Evolutionary conservation across 106 monocot species (phyloP).

Genomic region (Amphibolis antarctica): DNA sequence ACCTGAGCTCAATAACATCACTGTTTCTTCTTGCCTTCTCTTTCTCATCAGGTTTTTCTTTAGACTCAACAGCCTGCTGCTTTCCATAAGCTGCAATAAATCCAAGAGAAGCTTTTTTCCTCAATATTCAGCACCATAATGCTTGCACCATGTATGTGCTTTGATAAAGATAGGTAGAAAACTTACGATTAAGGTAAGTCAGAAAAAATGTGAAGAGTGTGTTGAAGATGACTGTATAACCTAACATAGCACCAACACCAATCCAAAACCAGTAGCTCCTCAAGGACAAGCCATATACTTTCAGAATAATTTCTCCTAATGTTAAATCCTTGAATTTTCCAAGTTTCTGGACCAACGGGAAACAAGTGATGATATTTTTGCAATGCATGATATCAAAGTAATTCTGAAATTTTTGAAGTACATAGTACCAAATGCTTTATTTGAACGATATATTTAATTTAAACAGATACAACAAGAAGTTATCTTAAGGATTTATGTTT

Average conservation of each 20-base stretch:
- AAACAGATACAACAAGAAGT: no score
- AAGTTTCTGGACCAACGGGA: conserved; percentile 36
- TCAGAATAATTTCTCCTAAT: conserved; percentile 55
- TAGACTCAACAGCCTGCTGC: conserved; percentile 72
- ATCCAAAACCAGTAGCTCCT: conserved; percentile 93
- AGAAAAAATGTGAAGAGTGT: conserved; percentile 71
- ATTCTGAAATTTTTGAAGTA: neutral
- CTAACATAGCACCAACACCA: conserved; percentile 76
- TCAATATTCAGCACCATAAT: neutral
- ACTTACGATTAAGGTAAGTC: conserved; percentile 81
- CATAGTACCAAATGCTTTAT: no score
- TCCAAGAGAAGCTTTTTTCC: conserved; percentile 4
- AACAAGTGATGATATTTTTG: neutral
- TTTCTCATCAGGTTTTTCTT: conserved; percentile 47
- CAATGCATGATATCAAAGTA: neutral
- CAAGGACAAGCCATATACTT: conserved; percentile 49
- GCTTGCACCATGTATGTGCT: neutral
- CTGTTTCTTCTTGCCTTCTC: conserved; percentile 36
- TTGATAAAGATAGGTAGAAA: neutral
- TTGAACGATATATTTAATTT: no score
- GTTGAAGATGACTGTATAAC: conserved; percentile 77
- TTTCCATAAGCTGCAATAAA: conserved; percentile 50
- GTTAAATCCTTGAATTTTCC: conserved; percentile 15
- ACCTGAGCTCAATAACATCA: conserved; percentile 42
- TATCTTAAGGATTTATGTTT: no score